Conservation (phyloP, 2,329 filamentous ascomycete genomes). For the Xylariaceae sp. region DNA sequence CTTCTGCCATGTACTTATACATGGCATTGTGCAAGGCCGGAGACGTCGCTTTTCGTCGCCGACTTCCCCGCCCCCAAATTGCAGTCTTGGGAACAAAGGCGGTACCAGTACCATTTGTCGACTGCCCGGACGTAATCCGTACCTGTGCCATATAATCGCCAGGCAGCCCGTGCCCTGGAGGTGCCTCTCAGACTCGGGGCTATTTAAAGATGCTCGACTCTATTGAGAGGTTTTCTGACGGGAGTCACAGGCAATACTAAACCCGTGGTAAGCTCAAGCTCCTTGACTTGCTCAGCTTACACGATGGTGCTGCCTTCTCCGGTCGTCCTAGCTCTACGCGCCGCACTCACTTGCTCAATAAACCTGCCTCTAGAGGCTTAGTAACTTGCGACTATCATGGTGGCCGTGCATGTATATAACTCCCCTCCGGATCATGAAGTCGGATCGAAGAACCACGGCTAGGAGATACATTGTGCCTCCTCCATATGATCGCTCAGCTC, state of each 20-base stretch:
- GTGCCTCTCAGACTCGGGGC: too few species aligned
- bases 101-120: not conserved
- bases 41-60: not conserved
- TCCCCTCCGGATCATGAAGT: not conserved
- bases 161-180: not conserved
- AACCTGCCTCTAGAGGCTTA: not conserved
- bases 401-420: not conserved
- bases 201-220: not conserved
- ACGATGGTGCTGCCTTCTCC: not conserved
- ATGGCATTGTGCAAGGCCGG: too few species aligned
- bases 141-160: not conserved
- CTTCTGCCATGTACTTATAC: too few species aligned
- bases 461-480: not conserved
- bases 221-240: not conserved
- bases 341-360: not conserved
- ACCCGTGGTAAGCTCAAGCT: conserved; percentile 1
- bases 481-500: not conserved
- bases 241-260: not conserved
- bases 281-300: conserved; percentile 4
- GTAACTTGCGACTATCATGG: not conserved
- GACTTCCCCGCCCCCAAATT: not conserved
- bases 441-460: too few species aligned
- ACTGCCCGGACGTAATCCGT: not conserved
- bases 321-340: not conserved
- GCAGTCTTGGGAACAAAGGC: not conserved